These are phyloP conservation scores for Termitomyces sp. DNA, from an alignment of 768 basidiomycete species.

Conservation along the genomic window DNA sequence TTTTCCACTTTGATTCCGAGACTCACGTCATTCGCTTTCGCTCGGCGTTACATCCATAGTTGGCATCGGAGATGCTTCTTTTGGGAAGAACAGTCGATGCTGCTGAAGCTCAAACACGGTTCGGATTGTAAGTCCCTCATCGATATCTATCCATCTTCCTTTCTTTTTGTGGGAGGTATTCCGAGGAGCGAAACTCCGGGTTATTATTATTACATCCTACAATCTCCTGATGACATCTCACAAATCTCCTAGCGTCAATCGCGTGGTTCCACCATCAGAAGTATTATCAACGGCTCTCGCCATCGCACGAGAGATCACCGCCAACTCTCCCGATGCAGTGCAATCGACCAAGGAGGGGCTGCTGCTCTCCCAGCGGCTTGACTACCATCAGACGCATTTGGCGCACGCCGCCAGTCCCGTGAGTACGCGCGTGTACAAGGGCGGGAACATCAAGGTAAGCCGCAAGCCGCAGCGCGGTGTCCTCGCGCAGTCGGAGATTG, in stretches of 20 bases:
- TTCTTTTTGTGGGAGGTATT: too few relatives aligned
- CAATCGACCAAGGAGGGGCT: conserved; percentile 72
- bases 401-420: conserved; percentile 39
- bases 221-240: not conserved
- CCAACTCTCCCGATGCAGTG: conserved; percentile 75
- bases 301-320: conserved; percentile 50
- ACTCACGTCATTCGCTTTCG: not conserved
- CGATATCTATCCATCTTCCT: too few relatives aligned
- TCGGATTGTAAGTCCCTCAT: conserved; percentile 59
- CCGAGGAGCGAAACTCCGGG: too few relatives aligned
- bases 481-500: not conserved
- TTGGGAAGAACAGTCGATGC: conserved; percentile 66
- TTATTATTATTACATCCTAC: not conserved
- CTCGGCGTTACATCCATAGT: conserved; percentile 32
- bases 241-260: conserved; percentile 51
- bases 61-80: conserved; percentile 72
- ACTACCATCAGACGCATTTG: conserved; percentile 43
- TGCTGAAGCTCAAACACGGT: conserved; percentile 58
- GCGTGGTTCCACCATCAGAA: conserved; percentile 49
- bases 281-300: conserved; percentile 58
- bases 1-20: not conserved
- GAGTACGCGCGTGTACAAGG: conserved; percentile 48
- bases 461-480: too few relatives aligned
- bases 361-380: conserved; percentile 45
- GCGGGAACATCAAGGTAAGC: conserved; percentile 65